Percentiles rank a stretch among this genome's conserved stretches.
Evolutionary conservation across 139 green algal species (phyloP).

Genomic region (Chlamydomonas sp.): DNA sequence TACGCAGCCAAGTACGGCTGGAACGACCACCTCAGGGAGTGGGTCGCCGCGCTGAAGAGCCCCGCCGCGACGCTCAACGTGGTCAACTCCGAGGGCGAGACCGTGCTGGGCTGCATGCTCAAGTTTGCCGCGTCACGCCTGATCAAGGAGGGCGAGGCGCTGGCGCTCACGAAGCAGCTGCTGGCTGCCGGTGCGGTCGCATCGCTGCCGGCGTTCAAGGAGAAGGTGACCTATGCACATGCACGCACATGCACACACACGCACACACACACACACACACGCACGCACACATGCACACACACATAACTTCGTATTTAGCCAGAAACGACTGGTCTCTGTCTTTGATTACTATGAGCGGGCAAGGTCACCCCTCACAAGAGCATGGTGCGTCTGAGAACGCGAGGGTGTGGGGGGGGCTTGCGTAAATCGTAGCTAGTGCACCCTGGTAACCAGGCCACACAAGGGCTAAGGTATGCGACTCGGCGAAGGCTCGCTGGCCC

Average conservation of each 20-base stretch:
- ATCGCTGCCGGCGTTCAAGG: conserved; percentile 13
- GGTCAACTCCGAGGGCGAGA: conserved; percentile 22
- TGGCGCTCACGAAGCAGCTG: conserved; percentile 1
- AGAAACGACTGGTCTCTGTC: neutral
- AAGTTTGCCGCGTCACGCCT: conserved; percentile 13
- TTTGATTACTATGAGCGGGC: neutral
- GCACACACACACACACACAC: neutral
- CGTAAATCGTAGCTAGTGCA: too few relatives aligned
- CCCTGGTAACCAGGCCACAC: too few relatives aligned
- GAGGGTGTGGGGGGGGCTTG: too few relatives aligned
- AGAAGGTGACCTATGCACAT: neutral
- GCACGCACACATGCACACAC: neutral
- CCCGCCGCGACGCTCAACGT: conserved; percentile 11
- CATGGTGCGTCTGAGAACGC: too few relatives aligned
- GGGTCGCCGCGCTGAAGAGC: neutral
- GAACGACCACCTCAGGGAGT: conserved; percentile 21
- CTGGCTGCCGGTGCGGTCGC: conserved; percentile 10
- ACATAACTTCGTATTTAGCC: neutral
- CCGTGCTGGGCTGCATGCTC: conserved; percentile 26
- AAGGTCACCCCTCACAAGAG: too few relatives aligned
- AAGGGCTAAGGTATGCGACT: too few relatives aligned
- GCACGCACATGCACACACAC: neutral
- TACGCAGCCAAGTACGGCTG: conserved; percentile 29
- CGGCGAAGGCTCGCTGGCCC: too few relatives aligned
- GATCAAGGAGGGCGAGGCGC: neutral